A percentile compares a stretch with the other conserved stretches of the same genome.
Evolutionary conservation across 345 rosid species (phyloP).

Genomic region (Turnera subulata): DNA sequence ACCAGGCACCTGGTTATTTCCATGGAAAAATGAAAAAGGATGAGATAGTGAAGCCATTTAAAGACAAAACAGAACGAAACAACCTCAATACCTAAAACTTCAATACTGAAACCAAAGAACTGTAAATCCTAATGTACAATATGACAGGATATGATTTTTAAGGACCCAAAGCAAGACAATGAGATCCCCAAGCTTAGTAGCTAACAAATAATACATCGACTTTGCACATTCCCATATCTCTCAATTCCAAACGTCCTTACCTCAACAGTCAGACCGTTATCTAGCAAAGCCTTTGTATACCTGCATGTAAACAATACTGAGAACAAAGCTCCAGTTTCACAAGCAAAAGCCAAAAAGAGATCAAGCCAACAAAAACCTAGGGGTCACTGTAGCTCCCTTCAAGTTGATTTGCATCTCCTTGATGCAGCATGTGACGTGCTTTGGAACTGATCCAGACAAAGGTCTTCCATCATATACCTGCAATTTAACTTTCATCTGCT

Average conservation of each 20-base stretch:
- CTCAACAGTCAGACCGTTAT: slow-evolving; percentile 68
- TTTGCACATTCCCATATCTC: background rate
- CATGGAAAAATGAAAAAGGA: background rate
- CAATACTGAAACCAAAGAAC: background rate
- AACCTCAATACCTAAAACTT: background rate
- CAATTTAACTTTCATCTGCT: slow-evolving; percentile 74
- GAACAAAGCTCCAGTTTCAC: slow-evolving; percentile 1
- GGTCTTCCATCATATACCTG: slow-evolving; percentile 75
- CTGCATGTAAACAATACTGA: slow-evolving; percentile 38
- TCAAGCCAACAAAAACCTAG: slow-evolving; percentile 44
- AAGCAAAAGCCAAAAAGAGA: background rate
- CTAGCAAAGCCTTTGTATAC: slow-evolving; percentile 76
- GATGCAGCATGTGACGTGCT: slow-evolving; percentile 67
- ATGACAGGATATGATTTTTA: background rate
- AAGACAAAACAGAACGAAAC: background rate
- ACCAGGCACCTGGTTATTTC: slow-evolving; percentile 57
- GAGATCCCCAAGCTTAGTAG: background rate
- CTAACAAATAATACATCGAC: background rate
- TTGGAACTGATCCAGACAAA: slow-evolving; percentile 73
- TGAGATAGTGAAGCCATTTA: background rate
- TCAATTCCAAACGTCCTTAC: slow-evolving; percentile 29
- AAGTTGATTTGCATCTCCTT: slow-evolving; percentile 58
- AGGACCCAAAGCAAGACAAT: background rate
- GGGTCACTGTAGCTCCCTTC: slow-evolving; percentile 65
- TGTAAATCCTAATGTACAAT: background rate